Base-by-base conservation (phyloP, 345 rosid species). In the Corchorus capsularis region DNA sequence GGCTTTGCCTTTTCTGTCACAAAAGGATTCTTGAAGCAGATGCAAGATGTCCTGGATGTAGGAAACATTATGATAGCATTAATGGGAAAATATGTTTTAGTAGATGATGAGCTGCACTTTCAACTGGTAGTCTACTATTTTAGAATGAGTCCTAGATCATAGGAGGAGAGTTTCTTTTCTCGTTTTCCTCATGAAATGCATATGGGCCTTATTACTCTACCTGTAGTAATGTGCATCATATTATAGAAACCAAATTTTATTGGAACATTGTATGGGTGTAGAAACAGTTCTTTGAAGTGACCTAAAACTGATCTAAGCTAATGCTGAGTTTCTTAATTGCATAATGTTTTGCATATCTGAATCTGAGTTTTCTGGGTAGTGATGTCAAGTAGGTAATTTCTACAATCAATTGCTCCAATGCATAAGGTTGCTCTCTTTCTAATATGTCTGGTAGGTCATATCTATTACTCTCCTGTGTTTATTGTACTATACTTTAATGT, bases 1-100 rank as follows among this genome's bases (percentile, higher is more conserved):
- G 8, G 34, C 78, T 85, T 1, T 87, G 90, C 78, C 87, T 87
- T 49, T 85, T 83, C 74, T 87, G 88, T 71, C 79, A 85, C 79
- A 75, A 83, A 10, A 71, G 77, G 75, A 84, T 86, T 79, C 78
- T 60, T 8, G 84, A 84, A 63, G 73, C 61, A 46, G 81, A 87
- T 57, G 86, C 74, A 8, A 77, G 81, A 41, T 85, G 87, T 68
- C 89, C 87, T 64, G 59, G 65, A 46, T 85, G 91, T 78, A 82
- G 89, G 84, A 69, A 79, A 8, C 35, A 22, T 8, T 84, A 82
- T 73, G 74, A 54, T 69, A 34, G 49, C 19, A 10, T 32, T 63
- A 59, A 53, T 12, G 16, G 74, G 45, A 67, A 43, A 55, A 49
- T 34, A 54, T 27, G 84, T 20, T 71, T 73, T 41, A 54, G 14